Conservation (phyloP, 2,329 filamentous ascomycete genomes). For the Aspergillus fructus region DNA sequence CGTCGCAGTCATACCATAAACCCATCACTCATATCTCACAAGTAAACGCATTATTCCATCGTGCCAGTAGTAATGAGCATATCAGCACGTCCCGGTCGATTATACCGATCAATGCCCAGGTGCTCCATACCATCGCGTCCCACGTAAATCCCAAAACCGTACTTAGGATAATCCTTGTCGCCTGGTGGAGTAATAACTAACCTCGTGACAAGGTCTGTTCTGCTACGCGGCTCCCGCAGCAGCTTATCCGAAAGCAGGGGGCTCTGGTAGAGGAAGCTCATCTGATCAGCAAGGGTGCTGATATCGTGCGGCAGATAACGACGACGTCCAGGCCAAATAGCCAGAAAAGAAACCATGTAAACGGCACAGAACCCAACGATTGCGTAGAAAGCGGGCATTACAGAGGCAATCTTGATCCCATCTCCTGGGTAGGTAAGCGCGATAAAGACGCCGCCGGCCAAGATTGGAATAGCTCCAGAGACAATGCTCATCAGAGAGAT, state of each 20-base stretch:
- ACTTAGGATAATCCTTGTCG: constrained; percentile 43
- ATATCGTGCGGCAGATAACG: constrained; percentile 71
- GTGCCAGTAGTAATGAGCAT: constrained; percentile 43
- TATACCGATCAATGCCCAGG: constrained; percentile 59
- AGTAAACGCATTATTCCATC: constrained; percentile 19
- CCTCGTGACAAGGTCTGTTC: constrained; percentile 66
- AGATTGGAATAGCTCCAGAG: constrained; percentile 55
- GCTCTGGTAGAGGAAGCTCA: constrained; percentile 73
- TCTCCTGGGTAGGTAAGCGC: constrained; percentile 56
- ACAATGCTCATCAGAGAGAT: constrained; percentile 55
- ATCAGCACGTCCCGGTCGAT: constrained; percentile 42
- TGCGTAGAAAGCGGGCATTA: constrained; percentile 70
- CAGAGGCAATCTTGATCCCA: constrained; percentile 63
- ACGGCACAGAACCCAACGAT: constrained; percentile 70
- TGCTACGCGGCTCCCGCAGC: constrained; percentile 68
- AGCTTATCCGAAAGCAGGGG: constrained; percentile 70
- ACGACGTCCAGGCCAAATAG: constrained; percentile 61
- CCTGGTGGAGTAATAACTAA: constrained; percentile 57
- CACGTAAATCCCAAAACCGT: constrained; percentile 58
- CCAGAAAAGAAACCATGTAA: constrained; percentile 63
- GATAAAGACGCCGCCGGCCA: constrained; percentile 63
- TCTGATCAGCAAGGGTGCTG: constrained; percentile 70
- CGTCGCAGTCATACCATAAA: not conserved
- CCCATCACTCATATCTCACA: constrained; percentile 2
- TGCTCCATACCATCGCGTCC: constrained; percentile 61